Percentiles rank a stretch among this genome's conserved stretches.
phyloP scores from a whole-genome alignment of 306 rosid genomes.

The Luffa aegyptiaca region DNA sequence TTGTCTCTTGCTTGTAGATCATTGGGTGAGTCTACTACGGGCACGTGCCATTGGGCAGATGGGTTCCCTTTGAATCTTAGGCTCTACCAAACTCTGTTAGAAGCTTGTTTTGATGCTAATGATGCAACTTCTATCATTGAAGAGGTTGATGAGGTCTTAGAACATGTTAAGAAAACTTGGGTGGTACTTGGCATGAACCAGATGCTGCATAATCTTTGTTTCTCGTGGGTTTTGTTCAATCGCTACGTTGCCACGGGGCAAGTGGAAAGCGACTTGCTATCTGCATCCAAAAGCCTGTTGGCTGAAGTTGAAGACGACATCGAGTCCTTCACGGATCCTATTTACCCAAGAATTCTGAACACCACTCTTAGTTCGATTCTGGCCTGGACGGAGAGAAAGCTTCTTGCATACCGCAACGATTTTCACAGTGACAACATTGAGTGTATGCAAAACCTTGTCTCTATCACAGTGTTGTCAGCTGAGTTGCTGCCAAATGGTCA shows the following conservation, averaged over 20 bases:
- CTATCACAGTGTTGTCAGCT: slow-evolving; percentile 59
- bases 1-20: slow-evolving; percentile 77
- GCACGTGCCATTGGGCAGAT: slow-evolving; percentile 89
- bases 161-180: slow-evolving; percentile 95
- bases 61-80: slow-evolving; percentile 85
- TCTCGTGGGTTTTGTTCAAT: slow-evolving; percentile 77
- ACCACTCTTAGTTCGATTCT: slow-evolving; percentile 40
- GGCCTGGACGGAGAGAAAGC: slow-evolving; percentile 78
- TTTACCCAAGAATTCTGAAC: slow-evolving; percentile 35
- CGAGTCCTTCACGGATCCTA: slow-evolving; percentile 36
- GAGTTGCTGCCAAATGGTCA: slow-evolving; percentile 49
- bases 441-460: slow-evolving; percentile 60
- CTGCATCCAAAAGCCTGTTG: slow-evolving; percentile 71
- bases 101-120: slow-evolving; percentile 75
- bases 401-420: slow-evolving; percentile 55
- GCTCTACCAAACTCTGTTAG: slow-evolving; percentile 80
- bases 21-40: slow-evolving; percentile 44
- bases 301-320: slow-evolving; percentile 65
- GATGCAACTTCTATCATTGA: slow-evolving; percentile 61
- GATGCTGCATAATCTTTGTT: slow-evolving; percentile 75
- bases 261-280: slow-evolving; percentile 61
- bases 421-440: slow-evolving; percentile 65
- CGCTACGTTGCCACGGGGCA: slow-evolving; percentile 63
- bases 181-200: slow-evolving; percentile 67
- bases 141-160: slow-evolving; percentile 92